These are phyloP conservation scores for Amanita inopinata DNA, from an alignment of 768 basidiomycete species.

Conservation along the genomic window DNA sequence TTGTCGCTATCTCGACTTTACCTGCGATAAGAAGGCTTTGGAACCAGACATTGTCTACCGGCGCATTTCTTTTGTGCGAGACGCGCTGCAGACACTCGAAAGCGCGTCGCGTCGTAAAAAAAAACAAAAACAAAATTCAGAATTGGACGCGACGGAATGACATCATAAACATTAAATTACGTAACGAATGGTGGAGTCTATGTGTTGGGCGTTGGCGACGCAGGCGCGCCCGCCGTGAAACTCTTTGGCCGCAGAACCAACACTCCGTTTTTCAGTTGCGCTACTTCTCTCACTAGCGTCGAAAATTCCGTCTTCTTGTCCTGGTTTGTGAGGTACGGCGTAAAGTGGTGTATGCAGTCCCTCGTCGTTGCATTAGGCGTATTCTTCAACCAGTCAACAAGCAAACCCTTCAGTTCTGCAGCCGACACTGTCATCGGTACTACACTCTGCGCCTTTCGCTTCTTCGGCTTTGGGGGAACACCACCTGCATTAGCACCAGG, in stretches of 20 bases:
- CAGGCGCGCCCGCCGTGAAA: slow-evolving; percentile 27
- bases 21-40: too few species aligned
- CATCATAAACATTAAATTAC: not conserved
- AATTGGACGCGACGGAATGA: too few species aligned
- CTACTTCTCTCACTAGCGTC: slow-evolving; percentile 72
- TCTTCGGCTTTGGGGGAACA: slow-evolving; percentile 32
- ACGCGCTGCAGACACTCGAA: too few species aligned
- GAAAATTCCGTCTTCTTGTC: slow-evolving; percentile 69
- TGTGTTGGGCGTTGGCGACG: slow-evolving; percentile 12
- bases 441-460: slow-evolving; percentile 43
- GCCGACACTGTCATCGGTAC: slow-evolving; percentile 28
- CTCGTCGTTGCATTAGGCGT: slow-evolving; percentile 63
- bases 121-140: too few species aligned
- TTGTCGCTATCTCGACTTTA: too few species aligned
- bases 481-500: slow-evolving; percentile 12
- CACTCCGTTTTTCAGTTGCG: slow-evolving; percentile 56
- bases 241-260: slow-evolving; percentile 42
- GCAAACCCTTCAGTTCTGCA: slow-evolving; percentile 54
- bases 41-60: too few species aligned
- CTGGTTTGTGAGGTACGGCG: slow-evolving; percentile 59
- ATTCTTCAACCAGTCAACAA: slow-evolving; percentile 68
- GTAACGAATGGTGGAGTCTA: not conserved
- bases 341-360: slow-evolving; percentile 75
- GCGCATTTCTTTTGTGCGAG: too few species aligned
- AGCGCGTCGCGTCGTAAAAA: too few species aligned